A percentile compares a stretch with the other conserved stretches of the same genome.
Conservation (phyloP, 1,284 basidiomycete species). For the Apiotrichum domesticum region DNA sequence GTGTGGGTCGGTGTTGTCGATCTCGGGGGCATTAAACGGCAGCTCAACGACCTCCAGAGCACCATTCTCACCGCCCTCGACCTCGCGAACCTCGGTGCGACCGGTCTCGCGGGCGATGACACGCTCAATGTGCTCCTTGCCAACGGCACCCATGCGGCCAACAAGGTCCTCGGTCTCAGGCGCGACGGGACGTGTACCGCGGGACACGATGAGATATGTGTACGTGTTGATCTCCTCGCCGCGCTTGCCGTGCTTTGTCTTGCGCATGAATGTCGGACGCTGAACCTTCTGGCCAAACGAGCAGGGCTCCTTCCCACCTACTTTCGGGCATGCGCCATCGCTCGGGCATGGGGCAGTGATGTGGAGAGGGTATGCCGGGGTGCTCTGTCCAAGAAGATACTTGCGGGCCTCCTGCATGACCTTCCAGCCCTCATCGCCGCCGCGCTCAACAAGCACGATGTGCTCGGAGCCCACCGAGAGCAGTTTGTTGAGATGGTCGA, state of each 20-base stretch:
- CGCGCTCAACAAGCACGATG: slow-evolving; percentile 81
- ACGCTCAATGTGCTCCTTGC: slow-evolving; percentile 27
- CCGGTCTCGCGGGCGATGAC: slow-evolving; percentile 23
- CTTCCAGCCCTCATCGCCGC: slow-evolving; percentile 69
- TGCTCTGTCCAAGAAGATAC: slow-evolving; percentile 55
- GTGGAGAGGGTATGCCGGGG: slow-evolving; percentile 23
- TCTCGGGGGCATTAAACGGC: background rate
- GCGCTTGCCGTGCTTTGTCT: slow-evolving; percentile 73
- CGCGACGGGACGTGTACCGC: slow-evolving; percentile 60
- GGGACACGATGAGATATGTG: slow-evolving; percentile 82
- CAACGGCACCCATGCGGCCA: slow-evolving; percentile 35
- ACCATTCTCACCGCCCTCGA: slow-evolving; percentile 33
- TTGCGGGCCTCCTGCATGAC: slow-evolving; percentile 76
- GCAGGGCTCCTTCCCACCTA: slow-evolving; percentile 55
- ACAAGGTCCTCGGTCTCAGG: background rate
- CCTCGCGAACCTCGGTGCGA: slow-evolving; percentile 24
- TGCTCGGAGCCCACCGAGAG: slow-evolving; percentile 23
- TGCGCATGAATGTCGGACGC: slow-evolving; percentile 73
- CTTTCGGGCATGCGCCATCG: slow-evolving; percentile 71
- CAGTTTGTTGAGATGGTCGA: slow-evolving; percentile 21
- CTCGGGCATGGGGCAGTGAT: slow-evolving; percentile 71
- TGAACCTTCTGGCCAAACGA: slow-evolving; percentile 82
- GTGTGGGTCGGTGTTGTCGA: background rate
- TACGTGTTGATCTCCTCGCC: slow-evolving; percentile 83
- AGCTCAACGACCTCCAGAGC: slow-evolving; percentile 20